phyloP scores from a whole-genome alignment of 495 filamentous ascomycete genomes.

The Penicillium daleae region DNA sequence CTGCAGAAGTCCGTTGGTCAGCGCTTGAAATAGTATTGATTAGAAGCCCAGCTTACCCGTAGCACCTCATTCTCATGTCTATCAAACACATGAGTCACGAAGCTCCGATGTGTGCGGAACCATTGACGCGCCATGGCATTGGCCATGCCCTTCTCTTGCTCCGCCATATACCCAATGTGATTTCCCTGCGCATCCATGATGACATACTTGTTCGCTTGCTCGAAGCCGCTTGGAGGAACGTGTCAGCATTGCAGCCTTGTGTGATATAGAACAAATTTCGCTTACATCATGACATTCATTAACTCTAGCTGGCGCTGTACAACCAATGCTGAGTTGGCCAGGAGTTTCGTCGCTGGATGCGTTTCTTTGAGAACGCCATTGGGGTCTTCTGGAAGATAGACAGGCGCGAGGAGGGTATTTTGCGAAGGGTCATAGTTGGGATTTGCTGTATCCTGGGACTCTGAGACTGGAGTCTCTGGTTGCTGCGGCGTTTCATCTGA shows the following conservation, averaged over 20 bases:
- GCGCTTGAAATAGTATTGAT: neutral
- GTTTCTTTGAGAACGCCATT: constrained; percentile 61
- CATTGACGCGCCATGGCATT: constrained; percentile 63
- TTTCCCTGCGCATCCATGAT: constrained; percentile 72
- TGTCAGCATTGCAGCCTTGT: neutral
- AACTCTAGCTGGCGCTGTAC: constrained; percentile 69
- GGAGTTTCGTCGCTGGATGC: constrained; percentile 62
- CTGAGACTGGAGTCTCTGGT: constrained; percentile 10
- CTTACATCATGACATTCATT: constrained; percentile 69
- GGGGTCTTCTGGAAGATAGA: constrained; percentile 66
- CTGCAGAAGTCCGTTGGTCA: constrained; percentile 28
- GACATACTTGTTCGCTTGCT: constrained; percentile 74
- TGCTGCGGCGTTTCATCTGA: constrained; percentile 12
- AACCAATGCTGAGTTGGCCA: constrained; percentile 66
- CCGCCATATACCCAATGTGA: constrained; percentile 71
- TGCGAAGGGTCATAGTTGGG: constrained; percentile 43
- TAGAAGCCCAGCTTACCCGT: constrained; percentile 45
- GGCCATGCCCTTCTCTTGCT: constrained; percentile 64
- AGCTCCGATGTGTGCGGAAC: constrained; percentile 68
- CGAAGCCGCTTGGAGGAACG: constrained; percentile 57
- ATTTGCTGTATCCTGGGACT: constrained; percentile 21
- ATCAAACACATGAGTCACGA: constrained; percentile 74
- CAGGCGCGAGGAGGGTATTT: constrained; percentile 54
- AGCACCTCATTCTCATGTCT: constrained; percentile 65
- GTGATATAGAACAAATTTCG: constrained; percentile 3